Base-by-base conservation (phyloP, 306 rosid genomes). In the Cicer cuneatum region DNA sequence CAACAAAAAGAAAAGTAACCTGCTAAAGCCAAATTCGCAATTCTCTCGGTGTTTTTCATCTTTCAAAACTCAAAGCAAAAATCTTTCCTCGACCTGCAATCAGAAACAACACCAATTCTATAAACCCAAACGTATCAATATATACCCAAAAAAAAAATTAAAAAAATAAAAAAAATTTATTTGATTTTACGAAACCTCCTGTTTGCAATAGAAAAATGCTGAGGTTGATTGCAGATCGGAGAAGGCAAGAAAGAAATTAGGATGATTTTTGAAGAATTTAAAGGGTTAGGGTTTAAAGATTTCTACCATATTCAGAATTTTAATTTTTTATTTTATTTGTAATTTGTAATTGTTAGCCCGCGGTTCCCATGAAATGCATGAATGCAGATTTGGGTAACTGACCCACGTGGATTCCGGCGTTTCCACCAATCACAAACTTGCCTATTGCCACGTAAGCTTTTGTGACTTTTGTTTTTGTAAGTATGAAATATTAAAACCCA, bases 11-110 rank as follows among this genome's bases (percentile, higher is more conserved):
- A 5, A 61, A 15, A 58, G 74, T 4, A 72, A 92, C 97, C 97
- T 68, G 91, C 87, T 82, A 92, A 84, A 33, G 97, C 96, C 67
- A 92, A 83, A 89, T 88, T 92, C 47, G 93, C 96, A 71, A 92
- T 29, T 47, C 90, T 91, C 83, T 92, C 97, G 1, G 80, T 82
- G 75, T 69, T 89, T 78, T 88, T 89, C 97, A 92, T 91, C 75
- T 76, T 66, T 11, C 54, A 29, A 63, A 14, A 52, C 54, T 38
- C 66, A 24, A 51, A 59, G 40, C 65, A 54, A 63, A 71, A 73
- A 45, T 43, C 38, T 60, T 51, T 46, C 67, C 66, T 78, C 67
- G 83, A 83, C 78, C 87, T 77, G 80, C 75, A 63, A 83, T 73
- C 77, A 81, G 72, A 78, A 69, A 81, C 80, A 49, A n/a, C 40